Percentiles rank a stretch among this genome's conserved stretches.
These are phyloP conservation scores for Penicillium griseofulvum DNA, from an alignment of 2,329 filamentous ascomycete species.

Conservation along the genomic window DNA sequence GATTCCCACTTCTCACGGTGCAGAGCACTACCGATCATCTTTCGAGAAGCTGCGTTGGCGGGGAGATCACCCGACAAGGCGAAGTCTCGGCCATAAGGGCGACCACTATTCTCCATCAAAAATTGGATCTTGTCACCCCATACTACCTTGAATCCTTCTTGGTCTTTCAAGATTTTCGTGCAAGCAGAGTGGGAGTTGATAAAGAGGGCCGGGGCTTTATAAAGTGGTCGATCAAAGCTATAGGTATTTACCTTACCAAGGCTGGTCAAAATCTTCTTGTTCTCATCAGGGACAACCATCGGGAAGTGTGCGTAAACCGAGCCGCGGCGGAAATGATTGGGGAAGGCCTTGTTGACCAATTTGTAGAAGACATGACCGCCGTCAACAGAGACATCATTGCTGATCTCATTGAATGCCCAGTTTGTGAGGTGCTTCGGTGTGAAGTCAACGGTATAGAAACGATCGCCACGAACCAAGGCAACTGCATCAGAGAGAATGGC, in stretches of 20 bases:
- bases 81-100: conserved; percentile 46
- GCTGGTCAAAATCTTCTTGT: conserved; percentile 42
- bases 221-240: conserved; percentile 36
- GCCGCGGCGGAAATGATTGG: conserved; percentile 48
- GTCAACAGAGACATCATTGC: conserved; percentile 45
- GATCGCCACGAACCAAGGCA: conserved; percentile 47
- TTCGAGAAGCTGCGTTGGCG: conserved; percentile 43
- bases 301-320: conserved; percentile 53
- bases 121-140: conserved; percentile 49
- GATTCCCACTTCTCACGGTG: conserved; percentile 48
- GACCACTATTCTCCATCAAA: conserved; percentile 39
- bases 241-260: conserved; percentile 45
- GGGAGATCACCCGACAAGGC: conserved; percentile 48
- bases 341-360: conserved; percentile 51
- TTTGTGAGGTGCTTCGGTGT: conserved; percentile 46
- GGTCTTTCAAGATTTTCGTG: conserved; percentile 43
- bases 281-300: conserved; percentile 49
- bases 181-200: conserved; percentile 49
- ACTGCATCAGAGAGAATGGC: conserved; percentile 49
- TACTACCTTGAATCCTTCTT: conserved; percentile 47
- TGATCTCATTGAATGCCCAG: conserved; percentile 47
- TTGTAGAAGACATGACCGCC: conserved; percentile 54
- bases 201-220: conserved; percentile 36
- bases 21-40: conserved; percentile 44
- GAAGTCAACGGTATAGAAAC: conserved; percentile 49